Percentiles rank a stretch among this genome's conserved stretches.
These are phyloP conservation scores for Exsudoporus frostii DNA, from an alignment of 768 basidiomycete genomes.

Conservation along the genomic window DNA sequence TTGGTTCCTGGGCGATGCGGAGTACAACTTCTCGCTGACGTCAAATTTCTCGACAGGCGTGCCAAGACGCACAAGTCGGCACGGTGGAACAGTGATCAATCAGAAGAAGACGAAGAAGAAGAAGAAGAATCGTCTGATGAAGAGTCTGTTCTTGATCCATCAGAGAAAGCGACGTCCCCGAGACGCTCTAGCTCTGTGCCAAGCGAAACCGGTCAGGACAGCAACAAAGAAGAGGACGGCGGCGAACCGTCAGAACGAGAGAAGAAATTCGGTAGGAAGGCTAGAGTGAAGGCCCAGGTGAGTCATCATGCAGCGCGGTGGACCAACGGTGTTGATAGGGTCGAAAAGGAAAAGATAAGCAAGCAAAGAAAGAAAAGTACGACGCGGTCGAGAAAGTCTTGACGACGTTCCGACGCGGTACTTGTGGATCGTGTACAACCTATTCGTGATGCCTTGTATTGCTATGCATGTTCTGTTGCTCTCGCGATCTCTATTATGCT, in stretches of 20 bases:
- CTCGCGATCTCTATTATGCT: slow-evolving; percentile 5
- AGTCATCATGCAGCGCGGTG: slow-evolving; percentile 1
- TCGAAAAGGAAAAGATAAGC: slow-evolving; percentile 32
- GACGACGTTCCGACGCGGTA: slow-evolving; percentile 3
- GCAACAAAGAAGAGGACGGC: slow-evolving; percentile 30
- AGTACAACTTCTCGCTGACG: slow-evolving; percentile 7
- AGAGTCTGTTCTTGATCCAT: slow-evolving; percentile 41
- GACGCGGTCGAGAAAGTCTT: slow-evolving; percentile 25
- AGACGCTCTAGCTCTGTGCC: slow-evolving; percentile 35
- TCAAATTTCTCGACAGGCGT: slow-evolving; percentile 15
- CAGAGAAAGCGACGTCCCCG: slow-evolving; percentile 22
- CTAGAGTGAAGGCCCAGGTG: slow-evolving; percentile 41
- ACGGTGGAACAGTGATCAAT: slow-evolving; percentile 33
- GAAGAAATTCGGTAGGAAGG: slow-evolving; percentile 38
- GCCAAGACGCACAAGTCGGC: slow-evolving; percentile 27
- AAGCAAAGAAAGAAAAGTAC: slow-evolving; percentile 23
- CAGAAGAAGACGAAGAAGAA: slow-evolving; percentile 31
- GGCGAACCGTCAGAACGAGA: slow-evolving; percentile 29
- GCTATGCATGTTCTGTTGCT: slow-evolving; percentile 8
- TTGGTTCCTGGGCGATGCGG: slow-evolving; percentile 8
- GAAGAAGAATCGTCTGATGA: slow-evolving; percentile 24
- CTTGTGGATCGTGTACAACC: slow-evolving; percentile 6
- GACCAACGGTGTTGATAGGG: neutral
- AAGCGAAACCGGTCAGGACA: slow-evolving; percentile 33
- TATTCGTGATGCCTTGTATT: slow-evolving; percentile 13